Evolutionary conservation across 768 basidiomycete genomes (phyloP), one percentile per base, ranked within the genome.

Genomic region (Calocybe gangraenosa): DNA sequence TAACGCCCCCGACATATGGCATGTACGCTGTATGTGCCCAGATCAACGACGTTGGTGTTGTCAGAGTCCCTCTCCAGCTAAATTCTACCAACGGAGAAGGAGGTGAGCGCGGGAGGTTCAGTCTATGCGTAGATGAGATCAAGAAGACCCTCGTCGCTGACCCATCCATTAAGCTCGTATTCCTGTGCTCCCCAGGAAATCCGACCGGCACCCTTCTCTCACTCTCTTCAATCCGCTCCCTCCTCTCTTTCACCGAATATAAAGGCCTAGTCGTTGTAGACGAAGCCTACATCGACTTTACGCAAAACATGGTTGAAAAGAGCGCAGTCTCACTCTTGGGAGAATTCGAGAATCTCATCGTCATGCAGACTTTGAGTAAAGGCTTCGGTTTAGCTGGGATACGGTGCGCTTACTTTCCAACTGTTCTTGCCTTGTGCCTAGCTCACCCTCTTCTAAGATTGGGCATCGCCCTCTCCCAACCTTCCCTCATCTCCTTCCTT

Each of bases 221-320:
- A 0, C 76, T 94, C 19, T 57, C 74, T 8, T 75, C 83, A 10
- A 71, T 98, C 47, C 75, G 79, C 1, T 57, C 74, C 8, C 64
- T 98, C 13, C 69, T 95, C 19, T 83, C 92, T 22, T 88, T 88
- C 63, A 74, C 81, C 7, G 70, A 73, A 0, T 98, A 89, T 77
- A 90, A 83, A 54, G 96, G 96, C 7, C 81, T 99, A 49, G 84
- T 97, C 31, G 76, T 95, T 21, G 84, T 98, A 4, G 96, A 99
- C 58, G 96, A 99, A 63, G 96, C 96, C 0, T 98, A 99, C 66
- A 87, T 98, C 60, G 96, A 99, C 63, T 99, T 98, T 57, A 80
- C 87, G 0, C 11, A 5, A 11, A 74, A 74, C 14, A 20, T 40
- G 0, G 61, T 71, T 7, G 72, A 70, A 14, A 65, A 73, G 21